Conservation (phyloP, 495 filamentous ascomycete species). For the Endocarpon pusillum region DNA sequence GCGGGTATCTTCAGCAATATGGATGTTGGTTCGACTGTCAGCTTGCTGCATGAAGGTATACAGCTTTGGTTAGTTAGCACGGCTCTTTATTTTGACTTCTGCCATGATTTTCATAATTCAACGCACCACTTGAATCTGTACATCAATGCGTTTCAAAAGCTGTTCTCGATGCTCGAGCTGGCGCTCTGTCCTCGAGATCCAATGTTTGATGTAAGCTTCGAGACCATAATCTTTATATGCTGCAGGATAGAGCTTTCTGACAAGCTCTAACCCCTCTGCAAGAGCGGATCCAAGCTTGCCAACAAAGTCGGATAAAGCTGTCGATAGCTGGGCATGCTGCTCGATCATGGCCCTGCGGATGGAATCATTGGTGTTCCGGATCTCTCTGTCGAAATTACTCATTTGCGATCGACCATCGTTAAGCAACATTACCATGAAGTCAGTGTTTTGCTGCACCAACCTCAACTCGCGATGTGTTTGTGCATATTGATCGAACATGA, state of each 20-base stretch:
- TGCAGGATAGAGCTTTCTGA: background rate
- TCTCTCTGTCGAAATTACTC: too few species aligned
- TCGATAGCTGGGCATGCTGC: background rate
- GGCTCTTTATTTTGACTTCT: background rate
- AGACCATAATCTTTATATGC: background rate
- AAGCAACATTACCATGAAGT: too few species aligned
- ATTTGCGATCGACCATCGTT: too few species aligned
- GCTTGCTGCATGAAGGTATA: slow-evolving; percentile 1
- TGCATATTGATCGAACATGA: too few species aligned
- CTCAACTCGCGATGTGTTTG: too few species aligned
- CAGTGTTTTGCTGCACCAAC: too few species aligned
- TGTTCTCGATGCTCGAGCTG: background rate
- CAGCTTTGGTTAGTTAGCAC: background rate
- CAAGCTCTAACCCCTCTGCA: background rate
- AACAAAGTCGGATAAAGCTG: background rate
- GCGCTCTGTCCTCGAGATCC: background rate
- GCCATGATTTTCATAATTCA: background rate
- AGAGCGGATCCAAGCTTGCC: background rate
- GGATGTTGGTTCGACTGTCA: slow-evolving; percentile 6
- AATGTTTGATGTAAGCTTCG: background rate
- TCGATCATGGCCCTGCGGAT: too few species aligned
- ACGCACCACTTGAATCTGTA: background rate
- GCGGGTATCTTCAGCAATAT: slow-evolving; percentile 5
- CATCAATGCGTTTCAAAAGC: background rate
- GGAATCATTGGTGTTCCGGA: too few species aligned